Evolutionary conservation across 225 moss, liverwort and hornwort genomes (phyloP), one percentile per base, ranked within the genome.

Genomic region (Physcomitrium patens): DNA sequence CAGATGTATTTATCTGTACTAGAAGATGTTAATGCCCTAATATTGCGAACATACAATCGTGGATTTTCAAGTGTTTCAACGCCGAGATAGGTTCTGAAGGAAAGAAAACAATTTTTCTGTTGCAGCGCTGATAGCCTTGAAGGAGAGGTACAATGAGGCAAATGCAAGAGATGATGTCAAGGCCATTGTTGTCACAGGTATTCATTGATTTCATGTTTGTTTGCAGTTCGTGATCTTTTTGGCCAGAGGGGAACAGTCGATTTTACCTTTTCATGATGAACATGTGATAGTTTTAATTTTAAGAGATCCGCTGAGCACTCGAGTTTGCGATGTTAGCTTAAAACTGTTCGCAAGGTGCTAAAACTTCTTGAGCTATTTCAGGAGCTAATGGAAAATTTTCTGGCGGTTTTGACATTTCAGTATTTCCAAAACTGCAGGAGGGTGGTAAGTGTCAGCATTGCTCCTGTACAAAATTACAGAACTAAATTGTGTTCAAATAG

Each of bases 131-230:
- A 73, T 82, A 73, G 89, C 84, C 76, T 86, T 99, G 82, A 99
- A 91, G 86, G 90, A 89, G 78, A 92, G 64, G 76, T 92, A 82
- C 67, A 67, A 86, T 23, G 95, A 99, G 80, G 99, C 99, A 26
- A 74, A 77, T 59, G 76, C 69, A 47, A 87, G 92, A 81, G 86
- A 88, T 74, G 99, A 99, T 51, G 86, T 99, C 45, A 99, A 93
- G 84, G 99, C 99, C 44, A 86, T 99, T 71, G 99, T 99, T 53
- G 90, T 99, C 44, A 99, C 91, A 17, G 97, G 96, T 94, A 71
- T 65, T 59, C 26, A 59, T 37, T 64, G 23, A 19, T 78, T 63
- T 57, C 1, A n/a, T 63, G 57, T 60, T 17, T 82, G 27, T 54
- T 12, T 69, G 73, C 56, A 64, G 43, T 58, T 47, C 23, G 57